Base-by-base conservation (phyloP, 192 early-diverging fungal genomes). In the Backusella tuberculispora region DNA sequence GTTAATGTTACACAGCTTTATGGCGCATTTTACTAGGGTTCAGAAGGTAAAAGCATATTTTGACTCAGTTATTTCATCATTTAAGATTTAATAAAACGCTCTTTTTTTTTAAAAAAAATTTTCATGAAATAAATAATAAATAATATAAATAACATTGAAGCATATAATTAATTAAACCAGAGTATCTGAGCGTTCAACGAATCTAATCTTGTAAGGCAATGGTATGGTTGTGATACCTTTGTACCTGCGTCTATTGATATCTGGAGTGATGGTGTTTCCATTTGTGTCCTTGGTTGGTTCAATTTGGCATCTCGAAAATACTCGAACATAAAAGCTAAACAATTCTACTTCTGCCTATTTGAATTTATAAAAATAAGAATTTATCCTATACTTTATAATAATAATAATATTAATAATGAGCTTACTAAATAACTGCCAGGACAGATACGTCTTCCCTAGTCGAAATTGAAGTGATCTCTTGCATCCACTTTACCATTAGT, bases 401-500 rank as follows among this genome's bases (percentile, higher is more conserved):
- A 19, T 15, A 41, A 38, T 19, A 37, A 42, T 14, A 17, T n/a
- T n/a, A 42, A 42, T n/a, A 0, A n/a, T 48, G 7, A n/a, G 5
- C 19, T 50, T 50, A 50, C 48, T n/a, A 50, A 50, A 50, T 50
- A 50, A n/a, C 48, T 50, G 14, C 48, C 48, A 6, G 48, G 48
- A 3, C 48, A 50, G 5, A 50, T 50, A 50, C 48, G 48, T 50
- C 75, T 50, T 63, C 75, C 75, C 66, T 47, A 76, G 2, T 69
- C 75, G 46, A 76, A 76, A n/a, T 46, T 76, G 37, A 29, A 64
- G 19, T 71, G 75, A 45, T 71, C 68, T 12, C 75, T 24, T 29
- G 37, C 68, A 26, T 63, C 69, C 9, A 64, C n/a, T 21, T 60
- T 69, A 14, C 75, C 75, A 34, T 76, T 63, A 14, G 75, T 48